A percentile compares a stretch with the other conserved stretches of the same genome.
These are phyloP conservation scores for Polyporus tsugae DNA, from an alignment of 1,284 basidiomycete genomes.

Conservation along the genomic window DNA sequence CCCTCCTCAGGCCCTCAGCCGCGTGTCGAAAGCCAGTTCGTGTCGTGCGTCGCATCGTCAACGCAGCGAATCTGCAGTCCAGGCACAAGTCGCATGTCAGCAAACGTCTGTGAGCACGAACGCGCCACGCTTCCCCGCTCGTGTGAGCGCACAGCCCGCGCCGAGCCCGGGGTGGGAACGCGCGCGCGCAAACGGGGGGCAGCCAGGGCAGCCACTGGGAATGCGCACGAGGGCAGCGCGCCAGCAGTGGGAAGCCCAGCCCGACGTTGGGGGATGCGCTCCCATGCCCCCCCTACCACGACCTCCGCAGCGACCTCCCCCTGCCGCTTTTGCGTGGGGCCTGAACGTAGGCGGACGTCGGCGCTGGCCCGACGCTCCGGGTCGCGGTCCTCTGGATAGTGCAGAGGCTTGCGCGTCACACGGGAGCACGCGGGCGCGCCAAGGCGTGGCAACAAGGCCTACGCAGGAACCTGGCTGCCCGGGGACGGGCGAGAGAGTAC, in stretches of 20 bases:
- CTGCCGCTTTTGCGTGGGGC: background rate
- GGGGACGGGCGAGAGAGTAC: background rate
- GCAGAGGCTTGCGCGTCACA: constrained; percentile 15
- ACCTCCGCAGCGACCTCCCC: constrained; percentile 4
- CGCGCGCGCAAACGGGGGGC: constrained; percentile 12
- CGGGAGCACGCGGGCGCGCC: background rate
- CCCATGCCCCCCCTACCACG: constrained; percentile 27
- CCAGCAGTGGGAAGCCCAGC: constrained; percentile 27
- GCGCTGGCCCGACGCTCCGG: constrained; percentile 16
- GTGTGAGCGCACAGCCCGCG: constrained; percentile 25
- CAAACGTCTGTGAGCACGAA: constrained; percentile 25
- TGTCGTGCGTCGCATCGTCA: background rate
- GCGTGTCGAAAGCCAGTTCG: background rate
- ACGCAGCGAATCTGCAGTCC: constrained; percentile 12
- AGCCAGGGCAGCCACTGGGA: constrained; percentile 18
- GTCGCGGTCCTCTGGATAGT: background rate
- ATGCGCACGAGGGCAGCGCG: constrained; percentile 20
- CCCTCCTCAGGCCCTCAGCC: background rate
- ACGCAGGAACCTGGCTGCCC: too few relatives aligned
- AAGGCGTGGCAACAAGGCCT: constrained; percentile 12
- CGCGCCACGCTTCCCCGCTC: constrained; percentile 25
- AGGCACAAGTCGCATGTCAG: constrained; percentile 28
- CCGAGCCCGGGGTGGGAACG: constrained; percentile 27
- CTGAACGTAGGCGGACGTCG: constrained; percentile 20
- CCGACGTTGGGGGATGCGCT: constrained; percentile 24